Evolutionary conservation across 2,329 filamentous ascomycete genomes (phyloP), one percentile per base, ranked within the genome.

Genomic region (Aureobasidium uvarum): DNA sequence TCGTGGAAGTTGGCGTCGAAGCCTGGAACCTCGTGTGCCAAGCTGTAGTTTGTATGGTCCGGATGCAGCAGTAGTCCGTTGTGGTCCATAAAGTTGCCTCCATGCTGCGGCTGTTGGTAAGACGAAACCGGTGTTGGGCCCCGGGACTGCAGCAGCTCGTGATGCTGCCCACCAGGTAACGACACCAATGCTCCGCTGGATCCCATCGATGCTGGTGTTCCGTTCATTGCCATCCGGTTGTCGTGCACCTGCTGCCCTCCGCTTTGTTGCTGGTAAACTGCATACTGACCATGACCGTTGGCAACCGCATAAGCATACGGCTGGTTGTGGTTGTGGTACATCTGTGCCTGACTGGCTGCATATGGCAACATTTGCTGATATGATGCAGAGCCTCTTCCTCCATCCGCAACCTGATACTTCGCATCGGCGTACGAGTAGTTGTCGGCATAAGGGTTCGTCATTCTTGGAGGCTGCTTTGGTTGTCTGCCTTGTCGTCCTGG

Each of bases 251-350:
- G 54, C 36, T 64, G 58, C 18, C 52, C 28, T 55, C 50, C 46
- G 10, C 23, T 10, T 8, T 67, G 63, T 20, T 62, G 68, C 64
- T 73, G 46, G 20, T 62, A 52, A 13, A 62, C 7, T n/a, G 33
- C 70, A 56, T 73, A 77, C 20, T 78, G 79, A 54, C 81, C 79
- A 20, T 78, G 79, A 54, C 81, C 79, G 45, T 81, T 72, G 3
- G 76, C 75, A n/a, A 78, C 77, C 65, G 84, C 81, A 69, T 83
- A 82, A 71, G 84, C 85, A 52, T 83, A 80, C 38, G 48, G 20
- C 4, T 66, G 56, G 41, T 8, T 31, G n/a, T 66, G 56, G 41
- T 5, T 39, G 25, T 79, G 78, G 64, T 78, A 78, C 56, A 78
- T 70, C 48, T 80, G 78, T 20, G 74, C 74, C 45, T 78, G 75